These are phyloP conservation scores for Pittosporum tobira DNA, from an alignment of 129 eudicot species.

Conservation along the genomic window DNA sequence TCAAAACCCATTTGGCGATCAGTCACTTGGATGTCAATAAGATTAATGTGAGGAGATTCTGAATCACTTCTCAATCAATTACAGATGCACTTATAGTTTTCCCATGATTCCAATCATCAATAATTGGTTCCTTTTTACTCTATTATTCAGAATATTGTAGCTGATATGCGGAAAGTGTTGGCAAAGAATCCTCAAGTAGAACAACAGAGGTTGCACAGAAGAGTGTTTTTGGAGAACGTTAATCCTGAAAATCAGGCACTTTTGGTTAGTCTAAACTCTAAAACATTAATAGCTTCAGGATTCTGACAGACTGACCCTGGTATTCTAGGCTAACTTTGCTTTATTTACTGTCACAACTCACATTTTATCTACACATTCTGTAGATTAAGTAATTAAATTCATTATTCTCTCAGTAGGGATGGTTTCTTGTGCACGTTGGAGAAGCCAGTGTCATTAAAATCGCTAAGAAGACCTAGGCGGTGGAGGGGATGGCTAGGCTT, in stretches of 20 bases:
- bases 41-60: constrained; percentile 54
- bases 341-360: neutral
- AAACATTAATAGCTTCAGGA: neutral
- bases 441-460: too few relatives aligned
- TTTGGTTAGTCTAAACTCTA: constrained; percentile 38
- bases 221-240: constrained; percentile 82
- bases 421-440: too few relatives aligned
- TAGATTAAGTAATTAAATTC: too few relatives aligned
- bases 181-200: constrained; percentile 98
- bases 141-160: constrained; percentile 85
- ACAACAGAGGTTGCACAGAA: constrained; percentile 88
- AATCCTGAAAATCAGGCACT: constrained; percentile 90
- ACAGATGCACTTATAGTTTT: neutral
- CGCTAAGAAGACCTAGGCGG: too few relatives aligned
- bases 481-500: too few relatives aligned
- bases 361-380: too few relatives aligned
- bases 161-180: constrained; percentile 94
- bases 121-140: neutral
- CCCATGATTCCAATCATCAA: neutral
- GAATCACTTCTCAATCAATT: constrained; percentile 6
- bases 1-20: constrained; percentile 89
- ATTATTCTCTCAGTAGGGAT: too few relatives aligned
- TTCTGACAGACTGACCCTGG: neutral
- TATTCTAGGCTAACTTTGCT: neutral
- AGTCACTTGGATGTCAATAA: constrained; percentile 88